Conservation (phyloP, 768 basidiomycete genomes). For the Ephemerocybe angulata region DNA sequence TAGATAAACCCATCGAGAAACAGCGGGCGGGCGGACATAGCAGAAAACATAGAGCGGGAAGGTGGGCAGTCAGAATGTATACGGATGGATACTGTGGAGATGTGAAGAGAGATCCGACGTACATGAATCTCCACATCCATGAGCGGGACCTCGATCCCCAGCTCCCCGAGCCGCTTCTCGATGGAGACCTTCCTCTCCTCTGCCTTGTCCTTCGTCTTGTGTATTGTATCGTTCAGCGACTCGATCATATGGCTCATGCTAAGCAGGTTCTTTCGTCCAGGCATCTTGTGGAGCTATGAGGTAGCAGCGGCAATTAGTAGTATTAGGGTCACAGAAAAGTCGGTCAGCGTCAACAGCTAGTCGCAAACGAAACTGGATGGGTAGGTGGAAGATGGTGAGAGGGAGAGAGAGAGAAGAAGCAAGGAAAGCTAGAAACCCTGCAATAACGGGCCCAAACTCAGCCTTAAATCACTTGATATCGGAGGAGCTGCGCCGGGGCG, state of each 20-base stretch:
- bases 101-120: conserved; percentile 5
- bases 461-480: too few relatives aligned
- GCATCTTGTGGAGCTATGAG: background rate
- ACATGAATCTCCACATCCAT: conserved; percentile 60
- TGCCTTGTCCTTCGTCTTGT: conserved; percentile 29
- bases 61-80: too few relatives aligned
- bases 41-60: background rate
- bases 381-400: too few relatives aligned
- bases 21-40: background rate
- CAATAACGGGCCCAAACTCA: too few relatives aligned
- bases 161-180: conserved; percentile 31
- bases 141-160: conserved; percentile 31
- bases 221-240: conserved; percentile 15
- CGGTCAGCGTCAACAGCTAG: too few relatives aligned
- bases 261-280: conserved; percentile 6
- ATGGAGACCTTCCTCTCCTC: conserved; percentile 26
- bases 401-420: too few relatives aligned
- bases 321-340: too few relatives aligned
- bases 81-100: too few relatives aligned
- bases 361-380: too few relatives aligned
- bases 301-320: too few relatives aligned
- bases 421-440: too few relatives aligned
- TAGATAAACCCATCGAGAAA: background rate
- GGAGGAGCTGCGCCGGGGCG: too few relatives aligned
- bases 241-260: conserved; percentile 14